A percentile compares a stretch with the other conserved stretches of the same genome.
phyloP scores from a whole-genome alignment of 2,329 filamentous ascomycete species.

The Balansia obtecta region DNA sequence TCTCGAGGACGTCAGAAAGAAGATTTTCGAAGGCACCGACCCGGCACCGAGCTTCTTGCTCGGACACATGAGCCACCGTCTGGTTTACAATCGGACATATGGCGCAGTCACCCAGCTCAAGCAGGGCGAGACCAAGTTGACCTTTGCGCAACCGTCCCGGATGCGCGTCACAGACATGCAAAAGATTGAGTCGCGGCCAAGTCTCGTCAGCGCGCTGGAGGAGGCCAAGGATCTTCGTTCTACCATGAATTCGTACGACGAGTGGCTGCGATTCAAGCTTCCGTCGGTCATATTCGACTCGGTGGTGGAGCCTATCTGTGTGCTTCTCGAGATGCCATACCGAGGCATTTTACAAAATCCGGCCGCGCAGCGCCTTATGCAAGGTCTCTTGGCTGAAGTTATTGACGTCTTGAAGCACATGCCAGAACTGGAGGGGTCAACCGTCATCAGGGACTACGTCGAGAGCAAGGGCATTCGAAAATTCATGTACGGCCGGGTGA shows the following conservation, averaged over 20 bases:
- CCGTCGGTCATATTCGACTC: slow-evolving; percentile 65
- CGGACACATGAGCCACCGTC: slow-evolving; percentile 42
- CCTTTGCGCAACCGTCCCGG: slow-evolving; percentile 11
- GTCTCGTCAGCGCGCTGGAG: slow-evolving; percentile 13
- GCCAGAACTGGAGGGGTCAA: slow-evolving; percentile 57
- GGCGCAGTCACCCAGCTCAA: slow-evolving; percentile 27
- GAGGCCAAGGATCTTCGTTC: slow-evolving; percentile 13
- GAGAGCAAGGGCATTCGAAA: slow-evolving; percentile 48
- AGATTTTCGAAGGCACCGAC: slow-evolving; percentile 54
- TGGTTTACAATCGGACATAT: slow-evolving; percentile 28
- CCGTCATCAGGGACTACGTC: slow-evolving; percentile 42
- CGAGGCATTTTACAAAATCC: slow-evolving; percentile 57
- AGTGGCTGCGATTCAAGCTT: slow-evolving; percentile 60
- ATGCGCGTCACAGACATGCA: slow-evolving; percentile 9
- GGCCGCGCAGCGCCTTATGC: slow-evolving; percentile 52
- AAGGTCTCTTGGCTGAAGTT: slow-evolving; percentile 63
- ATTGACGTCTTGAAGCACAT: slow-evolving; percentile 56
- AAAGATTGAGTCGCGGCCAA: slow-evolving; percentile 10
- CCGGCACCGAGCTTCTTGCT: slow-evolving; percentile 65
- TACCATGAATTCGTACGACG: slow-evolving; percentile 15
- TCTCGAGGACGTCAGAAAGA: slow-evolving; percentile 61
- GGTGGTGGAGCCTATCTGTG: slow-evolving; percentile 70
- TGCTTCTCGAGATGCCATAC: slow-evolving; percentile 66
- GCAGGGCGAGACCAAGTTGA: slow-evolving; percentile 19
- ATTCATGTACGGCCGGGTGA: slow-evolving; percentile 33